Percentiles rank a stretch among this genome's conserved stretches.
Evolutionary conservation across 768 basidiomycete genomes (phyloP).

Genomic region (Boletellus sp.): DNA sequence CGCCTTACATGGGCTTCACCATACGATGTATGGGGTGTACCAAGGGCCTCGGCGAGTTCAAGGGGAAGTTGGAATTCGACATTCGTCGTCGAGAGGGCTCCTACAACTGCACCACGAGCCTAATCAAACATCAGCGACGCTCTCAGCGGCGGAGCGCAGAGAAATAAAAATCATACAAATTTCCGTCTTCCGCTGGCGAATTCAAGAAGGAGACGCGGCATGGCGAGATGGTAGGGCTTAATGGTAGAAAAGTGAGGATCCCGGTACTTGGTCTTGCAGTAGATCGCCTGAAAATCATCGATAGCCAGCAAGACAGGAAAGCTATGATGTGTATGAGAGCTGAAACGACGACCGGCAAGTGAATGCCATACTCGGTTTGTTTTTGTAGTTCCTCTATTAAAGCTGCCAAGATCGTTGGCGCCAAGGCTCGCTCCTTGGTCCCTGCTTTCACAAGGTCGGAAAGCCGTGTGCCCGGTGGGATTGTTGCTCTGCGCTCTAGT

Average conservation of each 20-base stretch:
- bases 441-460: conserved; percentile 57
- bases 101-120: conserved; percentile 69
- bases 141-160: background rate
- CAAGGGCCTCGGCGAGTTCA: conserved; percentile 64
- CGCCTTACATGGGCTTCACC: conserved; percentile 56
- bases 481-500: conserved; percentile 43
- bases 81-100: conserved; percentile 62
- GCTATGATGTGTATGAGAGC: conserved; percentile 34
- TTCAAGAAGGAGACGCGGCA: conserved; percentile 75
- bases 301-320: conserved; percentile 78
- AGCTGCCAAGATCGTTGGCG: conserved; percentile 54
- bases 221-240: conserved; percentile 71
- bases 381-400: conserved; percentile 58
- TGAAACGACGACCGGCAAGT: background rate
- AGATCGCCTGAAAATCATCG: conserved; percentile 85
- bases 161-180: conserved; percentile 52
- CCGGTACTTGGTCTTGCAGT: conserved; percentile 62
- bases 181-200: conserved; percentile 65
- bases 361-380: conserved; percentile 55
- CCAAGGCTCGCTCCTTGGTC: conserved; percentile 45
- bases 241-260: conserved; percentile 69
- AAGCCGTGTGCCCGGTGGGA: conserved; percentile 49
- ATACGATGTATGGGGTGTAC: conserved; percentile 39
- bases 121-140: conserved; percentile 26
- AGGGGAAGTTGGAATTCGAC: conserved; percentile 54